phyloP scores from a whole-genome alignment of 129 eudicot genomes.

The Tagetes patula region DNA sequence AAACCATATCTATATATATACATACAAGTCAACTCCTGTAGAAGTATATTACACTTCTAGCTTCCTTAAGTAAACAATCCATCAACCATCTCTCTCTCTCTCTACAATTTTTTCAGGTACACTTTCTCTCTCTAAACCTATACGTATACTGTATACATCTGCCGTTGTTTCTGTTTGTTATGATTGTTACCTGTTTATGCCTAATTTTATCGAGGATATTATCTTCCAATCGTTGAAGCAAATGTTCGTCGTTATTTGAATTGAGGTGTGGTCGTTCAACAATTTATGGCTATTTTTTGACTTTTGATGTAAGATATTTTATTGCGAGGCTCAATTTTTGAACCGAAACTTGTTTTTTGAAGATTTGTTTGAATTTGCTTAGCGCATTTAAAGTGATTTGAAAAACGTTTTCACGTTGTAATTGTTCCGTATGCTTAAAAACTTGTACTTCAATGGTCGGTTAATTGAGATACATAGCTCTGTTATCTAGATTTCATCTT shows the following conservation, averaged over 20 bases:
- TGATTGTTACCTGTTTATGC: neutral
- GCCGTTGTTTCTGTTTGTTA: neutral
- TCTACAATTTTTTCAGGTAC: conserved; percentile 18
- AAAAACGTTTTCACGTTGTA: neutral
- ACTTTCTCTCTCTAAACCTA: conserved; percentile 20
- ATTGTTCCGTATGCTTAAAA: neutral
- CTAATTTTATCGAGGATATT: neutral
- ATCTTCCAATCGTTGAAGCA: neutral
- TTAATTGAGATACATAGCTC: too few relatives aligned
- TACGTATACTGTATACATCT: neutral
- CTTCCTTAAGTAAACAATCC: conserved; percentile 1
- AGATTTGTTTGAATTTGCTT: conserved; percentile 17
- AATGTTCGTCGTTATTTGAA: conserved; percentile 4
- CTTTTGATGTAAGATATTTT: conserved; percentile 1
- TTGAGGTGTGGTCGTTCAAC: conserved; percentile 11
- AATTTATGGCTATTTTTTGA: conserved; percentile 24
- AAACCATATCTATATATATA: neutral
- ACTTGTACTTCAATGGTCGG: neutral
- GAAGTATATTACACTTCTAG: conserved; percentile 20
- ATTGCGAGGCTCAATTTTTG: neutral
- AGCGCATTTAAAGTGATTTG: neutral
- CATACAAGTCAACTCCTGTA: neutral
- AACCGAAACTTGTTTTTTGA: conserved; percentile 19
- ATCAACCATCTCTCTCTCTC: conserved; percentile 19
- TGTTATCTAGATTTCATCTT: neutral